A percentile compares a stretch with the other conserved stretches of the same genome.
Evolutionary conservation across 768 basidiomycete species (phyloP).

Genomic region (Cantharellus cinnabarinus): DNA sequence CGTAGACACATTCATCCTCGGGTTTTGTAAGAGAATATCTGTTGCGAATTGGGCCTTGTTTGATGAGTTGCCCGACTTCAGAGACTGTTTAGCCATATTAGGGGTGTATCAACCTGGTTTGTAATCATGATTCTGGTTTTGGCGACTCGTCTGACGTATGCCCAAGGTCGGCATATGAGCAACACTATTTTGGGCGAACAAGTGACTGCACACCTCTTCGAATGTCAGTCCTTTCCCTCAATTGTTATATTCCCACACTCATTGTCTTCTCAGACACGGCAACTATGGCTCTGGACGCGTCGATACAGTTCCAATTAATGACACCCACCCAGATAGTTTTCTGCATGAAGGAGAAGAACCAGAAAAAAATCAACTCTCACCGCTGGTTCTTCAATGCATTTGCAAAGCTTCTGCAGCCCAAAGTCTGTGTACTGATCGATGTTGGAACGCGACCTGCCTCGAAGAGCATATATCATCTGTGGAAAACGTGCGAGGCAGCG

Average conservation of each 20-base stretch:
- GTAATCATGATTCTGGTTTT: background rate
- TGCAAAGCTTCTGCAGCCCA: constrained; percentile 63
- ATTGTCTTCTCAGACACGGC: background rate
- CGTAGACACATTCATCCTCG: constrained; percentile 12
- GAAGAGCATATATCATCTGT: constrained; percentile 80
- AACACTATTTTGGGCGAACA: constrained; percentile 3
- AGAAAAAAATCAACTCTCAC: constrained; percentile 93
- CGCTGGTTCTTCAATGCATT: constrained; percentile 98
- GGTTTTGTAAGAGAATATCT: background rate
- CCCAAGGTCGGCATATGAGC: constrained; percentile 4
- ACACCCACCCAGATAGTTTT: constrained; percentile 90
- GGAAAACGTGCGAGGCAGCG: constrained; percentile 41
- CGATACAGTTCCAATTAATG: constrained; percentile 52
- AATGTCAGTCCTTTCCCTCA: constrained; percentile 1
- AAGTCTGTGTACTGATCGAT: constrained; percentile 80
- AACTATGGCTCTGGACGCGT: constrained; percentile 20
- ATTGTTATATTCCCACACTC: background rate
- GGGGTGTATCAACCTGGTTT: constrained; percentile 1
- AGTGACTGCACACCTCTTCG: constrained; percentile 7
- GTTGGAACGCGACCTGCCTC: constrained; percentile 82
- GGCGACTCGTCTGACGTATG: background rate
- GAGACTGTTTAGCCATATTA: constrained; percentile 5
- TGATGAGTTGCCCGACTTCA: background rate
- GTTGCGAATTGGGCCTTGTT: background rate
- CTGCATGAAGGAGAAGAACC: constrained; percentile 71